Evolutionary conservation across 2,329 filamentous ascomycete genomes (phyloP).

Genomic region (Ceratocystis diversiconidia): DNA sequence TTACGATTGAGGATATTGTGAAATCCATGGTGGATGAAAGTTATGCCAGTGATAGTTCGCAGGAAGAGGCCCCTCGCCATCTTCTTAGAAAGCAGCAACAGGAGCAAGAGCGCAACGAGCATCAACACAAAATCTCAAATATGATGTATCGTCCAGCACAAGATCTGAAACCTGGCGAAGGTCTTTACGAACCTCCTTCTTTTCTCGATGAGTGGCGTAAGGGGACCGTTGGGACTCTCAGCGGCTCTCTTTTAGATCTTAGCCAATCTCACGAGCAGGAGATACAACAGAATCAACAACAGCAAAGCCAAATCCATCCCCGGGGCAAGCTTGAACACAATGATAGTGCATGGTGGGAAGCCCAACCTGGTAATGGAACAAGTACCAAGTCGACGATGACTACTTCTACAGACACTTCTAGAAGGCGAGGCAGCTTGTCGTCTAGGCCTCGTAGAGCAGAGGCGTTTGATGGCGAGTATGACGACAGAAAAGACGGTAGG

Average conservation of each 20-base stretch:
- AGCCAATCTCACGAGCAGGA: constrained; percentile 23
- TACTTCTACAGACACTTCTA: constrained; percentile 20
- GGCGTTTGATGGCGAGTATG: constrained; percentile 53
- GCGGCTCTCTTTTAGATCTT: constrained; percentile 46
- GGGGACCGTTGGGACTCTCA: constrained; percentile 47
- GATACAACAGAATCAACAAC: constrained; percentile 5
- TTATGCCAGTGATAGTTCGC: constrained; percentile 15
- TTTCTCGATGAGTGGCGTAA: constrained; percentile 63
- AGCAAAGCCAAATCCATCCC: not conserved
- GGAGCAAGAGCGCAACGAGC: constrained; percentile 12
- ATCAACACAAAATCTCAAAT: constrained; percentile 12
- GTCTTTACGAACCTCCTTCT: constrained; percentile 43
- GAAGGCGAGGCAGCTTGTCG: constrained; percentile 33
- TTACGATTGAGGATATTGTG: constrained; percentile 18
- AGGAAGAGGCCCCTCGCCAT: constrained; percentile 11
- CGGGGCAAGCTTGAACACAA: constrained; percentile 18
- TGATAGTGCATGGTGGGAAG: constrained; percentile 66
- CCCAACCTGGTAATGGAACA: constrained; percentile 19
- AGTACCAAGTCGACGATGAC: not conserved
- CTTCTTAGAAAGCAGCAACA: constrained; percentile 11
- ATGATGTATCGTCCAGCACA: constrained; percentile 11
- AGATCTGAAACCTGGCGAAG: constrained; percentile 31
- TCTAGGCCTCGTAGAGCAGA: constrained; percentile 42
- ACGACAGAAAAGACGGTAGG: constrained; percentile 43
- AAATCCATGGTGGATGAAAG: constrained; percentile 12